Evolutionary conservation across 164 flowering plant species (phyloP).

Genomic region (Houttuynia cordata): DNA sequence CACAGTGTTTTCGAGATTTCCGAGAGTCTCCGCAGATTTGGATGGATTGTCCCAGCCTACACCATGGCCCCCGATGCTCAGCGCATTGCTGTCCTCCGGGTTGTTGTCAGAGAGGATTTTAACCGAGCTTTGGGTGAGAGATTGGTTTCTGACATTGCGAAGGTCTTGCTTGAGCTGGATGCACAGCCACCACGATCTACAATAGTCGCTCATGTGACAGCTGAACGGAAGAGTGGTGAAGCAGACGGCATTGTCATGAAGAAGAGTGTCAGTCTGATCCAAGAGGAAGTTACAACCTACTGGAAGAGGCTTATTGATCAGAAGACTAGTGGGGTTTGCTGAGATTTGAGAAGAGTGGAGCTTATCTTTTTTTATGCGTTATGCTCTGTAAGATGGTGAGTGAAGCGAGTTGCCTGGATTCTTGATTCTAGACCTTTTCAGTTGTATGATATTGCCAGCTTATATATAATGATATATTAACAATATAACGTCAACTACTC

Average conservation of each 20-base stretch:
- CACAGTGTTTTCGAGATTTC: constrained; percentile 26
- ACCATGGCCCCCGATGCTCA: constrained; percentile 58
- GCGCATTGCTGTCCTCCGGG: constrained; percentile 48
- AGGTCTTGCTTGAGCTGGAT: constrained; percentile 51
- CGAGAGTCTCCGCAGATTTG: constrained; percentile 20
- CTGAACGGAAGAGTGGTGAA: not conserved
- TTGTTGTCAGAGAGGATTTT: constrained; percentile 66
- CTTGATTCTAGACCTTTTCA: too few relatives aligned
- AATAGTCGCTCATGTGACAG: constrained; percentile 5
- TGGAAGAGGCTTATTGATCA: constrained; percentile 35
- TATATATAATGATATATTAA: too few relatives aligned
- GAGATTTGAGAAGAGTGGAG: not conserved
- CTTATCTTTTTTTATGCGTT: too few relatives aligned
- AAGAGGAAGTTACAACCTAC: constrained; percentile 37
- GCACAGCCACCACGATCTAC: constrained; percentile 16
- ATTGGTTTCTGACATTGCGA: constrained; percentile 38
- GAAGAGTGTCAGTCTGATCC: constrained; percentile 29
- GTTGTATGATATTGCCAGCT: not conserved
- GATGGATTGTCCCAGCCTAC: constrained; percentile 39
- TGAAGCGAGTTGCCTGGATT: not conserved
- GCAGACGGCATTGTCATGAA: constrained; percentile 6
- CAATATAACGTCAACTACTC: not conserved
- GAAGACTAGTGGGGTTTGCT: constrained; percentile 36
- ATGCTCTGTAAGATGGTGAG: not conserved
- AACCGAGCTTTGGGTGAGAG: constrained; percentile 61